Evolutionary conservation across 345 rosid species (phyloP).

Genomic region (Arabis hirsuta): DNA sequence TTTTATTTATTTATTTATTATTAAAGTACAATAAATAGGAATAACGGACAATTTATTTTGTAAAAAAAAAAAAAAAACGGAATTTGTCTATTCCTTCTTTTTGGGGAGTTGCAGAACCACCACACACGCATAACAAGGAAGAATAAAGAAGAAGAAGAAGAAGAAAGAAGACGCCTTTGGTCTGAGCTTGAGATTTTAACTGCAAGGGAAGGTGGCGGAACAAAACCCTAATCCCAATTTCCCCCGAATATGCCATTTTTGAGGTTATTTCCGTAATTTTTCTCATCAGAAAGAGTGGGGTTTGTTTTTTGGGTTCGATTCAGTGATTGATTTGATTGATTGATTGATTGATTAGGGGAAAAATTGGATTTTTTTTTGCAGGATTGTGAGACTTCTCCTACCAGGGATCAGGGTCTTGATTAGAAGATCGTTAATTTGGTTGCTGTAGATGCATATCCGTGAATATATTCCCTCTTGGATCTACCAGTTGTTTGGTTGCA

Average conservation of each 20-base stretch:
- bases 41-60: slow-evolving; percentile 10
- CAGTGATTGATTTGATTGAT: slow-evolving; percentile 14
- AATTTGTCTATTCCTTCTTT: slow-evolving; percentile 39
- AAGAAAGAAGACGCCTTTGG: slow-evolving; percentile 14
- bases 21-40: slow-evolving; percentile 9
- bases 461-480: slow-evolving; percentile 58
- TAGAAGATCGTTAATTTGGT: slow-evolving; percentile 44
- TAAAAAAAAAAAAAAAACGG: background rate
- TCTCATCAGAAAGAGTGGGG: background rate
- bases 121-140: slow-evolving; percentile 34
- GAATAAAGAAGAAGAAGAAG: slow-evolving; percentile 17
- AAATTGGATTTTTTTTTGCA: slow-evolving; percentile 13
- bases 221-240: slow-evolving; percentile 38
- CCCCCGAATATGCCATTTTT: slow-evolving; percentile 54
- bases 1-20: background rate
- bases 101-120: slow-evolving; percentile 45
- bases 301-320: slow-evolving; percentile 4
- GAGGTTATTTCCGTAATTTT: slow-evolving; percentile 43
- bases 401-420: slow-evolving; percentile 51
- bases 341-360: background rate
- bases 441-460: slow-evolving; percentile 59
- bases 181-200: slow-evolving; percentile 27
- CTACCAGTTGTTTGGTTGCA: slow-evolving; percentile 57
- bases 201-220: slow-evolving; percentile 30
- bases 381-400: slow-evolving; percentile 49